Evolutionary conservation across 106 monocot species (phyloP).

Genomic region (Dendrobium huoshanense): DNA sequence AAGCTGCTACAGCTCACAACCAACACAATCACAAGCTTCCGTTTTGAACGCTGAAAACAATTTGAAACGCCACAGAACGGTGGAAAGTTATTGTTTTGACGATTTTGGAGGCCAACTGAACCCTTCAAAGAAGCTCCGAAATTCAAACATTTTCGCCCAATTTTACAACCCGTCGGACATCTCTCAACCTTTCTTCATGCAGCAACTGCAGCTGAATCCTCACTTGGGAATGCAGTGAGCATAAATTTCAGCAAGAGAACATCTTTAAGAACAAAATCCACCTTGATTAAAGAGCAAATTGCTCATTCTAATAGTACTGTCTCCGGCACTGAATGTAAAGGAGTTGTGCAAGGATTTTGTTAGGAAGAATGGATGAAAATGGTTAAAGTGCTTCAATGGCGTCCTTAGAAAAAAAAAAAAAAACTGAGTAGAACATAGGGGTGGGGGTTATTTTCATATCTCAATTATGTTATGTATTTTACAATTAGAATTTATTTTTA

Average conservation of each 20-base stretch:
- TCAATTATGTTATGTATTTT: too few relatives aligned
- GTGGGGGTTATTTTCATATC: too few relatives aligned
- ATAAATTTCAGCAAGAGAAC: not conserved
- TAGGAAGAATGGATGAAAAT: not conserved
- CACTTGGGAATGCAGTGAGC: constrained; percentile 18
- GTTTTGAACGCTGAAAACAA: constrained; percentile 2
- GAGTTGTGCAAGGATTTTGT: not conserved
- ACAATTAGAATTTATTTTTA: not conserved
- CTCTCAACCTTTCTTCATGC: constrained; percentile 13
- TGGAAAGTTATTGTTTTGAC: not conserved
- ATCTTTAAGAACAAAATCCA: not conserved
- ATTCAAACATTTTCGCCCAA: constrained; percentile 10
- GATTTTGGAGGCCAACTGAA: not conserved
- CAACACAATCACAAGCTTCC: constrained; percentile 2
- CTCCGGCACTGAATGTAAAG: too few relatives aligned
- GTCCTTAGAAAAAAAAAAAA: not conserved
- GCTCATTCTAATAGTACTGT: not conserved
- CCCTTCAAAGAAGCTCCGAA: constrained; percentile 4
- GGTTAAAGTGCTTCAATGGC: not conserved
- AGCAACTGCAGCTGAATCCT: constrained; percentile 17
- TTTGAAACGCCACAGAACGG: constrained; percentile 9
- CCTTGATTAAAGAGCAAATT: not conserved
- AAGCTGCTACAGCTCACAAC: not conserved
- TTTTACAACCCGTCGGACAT: constrained; percentile 15
- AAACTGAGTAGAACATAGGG: not conserved